Evolutionary conservation across 208 protist genomes (phyloP), one percentile per base, ranked within the genome.

Genomic region (Balamuthia mandrillaris): DNA sequence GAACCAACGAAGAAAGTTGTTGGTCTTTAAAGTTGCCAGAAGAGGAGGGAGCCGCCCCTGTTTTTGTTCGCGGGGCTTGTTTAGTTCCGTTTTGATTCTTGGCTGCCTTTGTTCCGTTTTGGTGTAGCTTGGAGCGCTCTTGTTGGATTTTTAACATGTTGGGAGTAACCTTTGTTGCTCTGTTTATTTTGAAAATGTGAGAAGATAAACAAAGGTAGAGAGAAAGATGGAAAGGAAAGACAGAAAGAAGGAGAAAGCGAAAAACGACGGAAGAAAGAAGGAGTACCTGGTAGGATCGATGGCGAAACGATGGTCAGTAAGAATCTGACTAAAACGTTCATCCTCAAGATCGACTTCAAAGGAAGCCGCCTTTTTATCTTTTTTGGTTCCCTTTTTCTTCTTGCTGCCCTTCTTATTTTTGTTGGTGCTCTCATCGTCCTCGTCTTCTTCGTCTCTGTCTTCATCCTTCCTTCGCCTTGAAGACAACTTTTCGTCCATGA

Each of bases 231-330:
- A 4, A 31, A 3, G 12, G 24, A 6, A 35, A 21, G 61, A 7
- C 18, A 39, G 5, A 4, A 70, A 6, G 54, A 70, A 42, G 6
- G 39, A 6, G 21, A 12, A 14, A 21, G n/a, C n/a, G n/a, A n/a
- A n/a, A n/a, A n/a, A n/a, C n/a, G n/a, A n/a, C n/a, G n/a, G n/a
- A n/a, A n/a, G n/a, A n/a, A n/a, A n/a, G n/a, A n/a, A n/a, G n/a
- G n/a, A n/a, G n/a, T n/a, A 60, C 49, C 72, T 60, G 4, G 89
- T 93, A 77, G 93, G 92, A 63, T 95, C 93, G 16, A 95, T 84
- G 16, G 87, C 86, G 65, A 89, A 95, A 0, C 89, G 66, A n/a
- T 75, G 0, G 3, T 66, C 74, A 31, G 12, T 54, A 51, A 63
- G 90, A 3, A 95, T 5, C 3, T 77, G 44, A 0, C 5, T 10